Evolutionary conservation across 305 asterid species (phyloP).

Genomic region (Fraxinus albicans): DNA sequence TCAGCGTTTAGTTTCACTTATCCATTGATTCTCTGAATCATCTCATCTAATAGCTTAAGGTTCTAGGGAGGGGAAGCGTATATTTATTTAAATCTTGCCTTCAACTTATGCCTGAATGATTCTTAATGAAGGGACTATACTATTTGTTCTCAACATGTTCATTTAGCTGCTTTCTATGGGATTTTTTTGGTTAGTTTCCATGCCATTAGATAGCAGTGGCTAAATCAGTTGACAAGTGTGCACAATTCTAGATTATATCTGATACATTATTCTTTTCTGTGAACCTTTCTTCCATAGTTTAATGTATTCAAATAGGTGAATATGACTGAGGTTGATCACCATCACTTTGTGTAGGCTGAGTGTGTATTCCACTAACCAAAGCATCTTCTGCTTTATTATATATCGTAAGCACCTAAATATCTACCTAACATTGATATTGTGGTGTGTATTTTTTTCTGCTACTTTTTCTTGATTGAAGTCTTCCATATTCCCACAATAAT

Average conservation of each 20-base stretch:
- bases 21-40: background rate
- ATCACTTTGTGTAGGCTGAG: conserved; percentile 28
- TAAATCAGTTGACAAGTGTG: background rate
- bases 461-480: background rate
- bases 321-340: conserved; percentile 28
- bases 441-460: background rate
- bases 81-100: background rate
- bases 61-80: background rate
- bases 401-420: background rate
- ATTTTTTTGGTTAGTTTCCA: background rate
- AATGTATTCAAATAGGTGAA: conserved; percentile 14
- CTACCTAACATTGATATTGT: background rate
- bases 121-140: background rate
- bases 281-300: background rate
- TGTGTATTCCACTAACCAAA: conserved; percentile 30
- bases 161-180: background rate
- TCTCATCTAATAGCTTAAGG: background rate
- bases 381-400: conserved; percentile 31
- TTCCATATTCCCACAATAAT: background rate
- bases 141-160: background rate
- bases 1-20: background rate
- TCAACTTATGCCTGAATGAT: background rate
- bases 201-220: background rate
- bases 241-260: background rate
- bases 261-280: background rate